Evolutionary conservation across 352 stramenopile species (phyloP), one percentile per base, ranked within the genome.

Genomic region (Phytophthora sp.): DNA sequence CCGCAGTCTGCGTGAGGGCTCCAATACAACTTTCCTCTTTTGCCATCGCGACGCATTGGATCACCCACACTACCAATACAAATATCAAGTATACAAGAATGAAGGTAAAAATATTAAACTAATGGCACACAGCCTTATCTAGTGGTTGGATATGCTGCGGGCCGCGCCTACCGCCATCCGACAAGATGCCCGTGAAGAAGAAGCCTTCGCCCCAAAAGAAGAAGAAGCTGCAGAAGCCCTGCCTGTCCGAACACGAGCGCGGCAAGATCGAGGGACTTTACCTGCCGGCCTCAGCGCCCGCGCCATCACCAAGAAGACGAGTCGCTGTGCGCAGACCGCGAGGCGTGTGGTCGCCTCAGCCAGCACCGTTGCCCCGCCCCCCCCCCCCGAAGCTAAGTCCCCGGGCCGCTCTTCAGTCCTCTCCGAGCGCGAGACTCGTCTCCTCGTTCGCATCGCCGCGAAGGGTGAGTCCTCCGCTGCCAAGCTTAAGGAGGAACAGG

Each of bases 401-500:
- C 39, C 41, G 0, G 29, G 49, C 3, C 50, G 39, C 3, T 1
- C 42, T 1, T 7, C 59, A 2, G 4, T 12, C 0, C n/a, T 67
- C 0, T 45, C 29, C 3, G 59, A 57, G 2, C 29, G 59, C 6
- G 39, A 67, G 7, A n/a, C 30, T 0, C 49, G 59, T 9, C 24
- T 7, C 4, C 50, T 67, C 1, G 8, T 67, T 0, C 49, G 39
- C 0, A 35, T 38, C 6, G 26, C 50, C 13, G 7, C 42, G 1
- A 57, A 42, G 11, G 50, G 50, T 0, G 7, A 57, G 0, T 13
- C 38, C 0, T 62, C 60, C 7, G 42, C 51, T 1, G n/a, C 5
- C 6, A 24, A 65, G 55, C 63, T 65, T 6, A 71, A 65, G 47
- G 15, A 2, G 5, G 55, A 58, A 12, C 31, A 62, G 6, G 53